These are phyloP conservation scores for Dacryopinax spathularia DNA, from an alignment of 768 basidiomycete genomes.

Conservation along the genomic window DNA sequence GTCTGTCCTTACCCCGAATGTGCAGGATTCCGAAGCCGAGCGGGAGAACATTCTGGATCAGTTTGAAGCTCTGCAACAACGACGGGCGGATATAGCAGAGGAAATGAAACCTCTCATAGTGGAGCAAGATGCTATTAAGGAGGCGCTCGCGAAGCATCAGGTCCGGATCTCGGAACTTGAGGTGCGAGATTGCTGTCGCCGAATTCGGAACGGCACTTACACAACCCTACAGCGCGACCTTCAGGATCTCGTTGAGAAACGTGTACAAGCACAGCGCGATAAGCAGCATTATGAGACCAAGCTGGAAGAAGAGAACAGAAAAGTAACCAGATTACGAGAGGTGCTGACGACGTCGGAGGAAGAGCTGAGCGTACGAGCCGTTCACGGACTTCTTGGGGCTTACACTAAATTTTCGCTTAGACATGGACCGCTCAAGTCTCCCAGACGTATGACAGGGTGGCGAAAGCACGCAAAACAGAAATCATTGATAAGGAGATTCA, in stretches of 20 bases:
- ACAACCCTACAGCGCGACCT: constrained; percentile 32
- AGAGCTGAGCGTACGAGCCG: constrained; percentile 43
- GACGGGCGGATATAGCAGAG: constrained; percentile 40
- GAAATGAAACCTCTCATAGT: constrained; percentile 34
- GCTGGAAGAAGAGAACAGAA: constrained; percentile 35
- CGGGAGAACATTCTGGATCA: constrained; percentile 33
- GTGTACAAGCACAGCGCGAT: constrained; percentile 38
- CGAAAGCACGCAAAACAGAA: constrained; percentile 42
- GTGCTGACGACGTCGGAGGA: constrained; percentile 38
- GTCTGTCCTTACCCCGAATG: background rate
- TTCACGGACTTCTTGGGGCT: too few relatives aligned
- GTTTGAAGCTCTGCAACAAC: constrained; percentile 32
- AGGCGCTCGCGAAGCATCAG: constrained; percentile 2
- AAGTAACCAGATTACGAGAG: constrained; percentile 33
- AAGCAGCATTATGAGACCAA: constrained; percentile 40
- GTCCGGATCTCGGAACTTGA: background rate
- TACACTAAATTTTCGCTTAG: constrained; percentile 22
- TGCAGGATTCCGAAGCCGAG: constrained; percentile 46
- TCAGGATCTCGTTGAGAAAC: constrained; percentile 33
- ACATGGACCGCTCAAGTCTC: constrained; percentile 52
- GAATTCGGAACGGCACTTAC: background rate
- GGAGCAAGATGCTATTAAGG: constrained; percentile 6
- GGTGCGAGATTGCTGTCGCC: background rate
- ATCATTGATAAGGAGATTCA: constrained; percentile 48
- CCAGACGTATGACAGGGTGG: constrained; percentile 43